phyloP scores from a whole-genome alignment of 2,329 filamentous ascomycete species.

The Arthroderma sp. region DNA sequence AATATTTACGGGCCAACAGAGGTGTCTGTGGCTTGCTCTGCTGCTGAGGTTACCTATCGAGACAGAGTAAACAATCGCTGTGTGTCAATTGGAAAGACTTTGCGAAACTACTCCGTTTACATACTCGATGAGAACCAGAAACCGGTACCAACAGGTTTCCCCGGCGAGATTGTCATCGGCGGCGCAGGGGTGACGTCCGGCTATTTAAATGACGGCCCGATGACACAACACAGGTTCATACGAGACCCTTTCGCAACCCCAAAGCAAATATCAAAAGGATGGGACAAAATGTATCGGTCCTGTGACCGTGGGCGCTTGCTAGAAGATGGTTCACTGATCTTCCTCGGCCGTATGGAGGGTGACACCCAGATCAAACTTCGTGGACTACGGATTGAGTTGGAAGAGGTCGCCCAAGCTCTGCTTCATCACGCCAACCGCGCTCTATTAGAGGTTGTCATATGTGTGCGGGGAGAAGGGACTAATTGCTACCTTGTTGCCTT shows the following conservation, averaged over 20 bases:
- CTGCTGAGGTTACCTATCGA: slow-evolving; percentile 10
- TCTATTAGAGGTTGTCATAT: background rate
- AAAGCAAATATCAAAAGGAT: slow-evolving; percentile 1
- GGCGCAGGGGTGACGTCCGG: slow-evolving; percentile 16
- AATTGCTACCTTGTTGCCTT: slow-evolving; percentile 3
- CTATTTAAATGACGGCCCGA: slow-evolving; percentile 11
- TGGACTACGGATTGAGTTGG: slow-evolving; percentile 16
- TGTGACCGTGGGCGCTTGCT: slow-evolving; percentile 13
- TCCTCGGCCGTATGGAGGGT: slow-evolving; percentile 17
- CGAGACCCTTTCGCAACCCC: slow-evolving; percentile 5
- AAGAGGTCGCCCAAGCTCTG: slow-evolving; percentile 1
- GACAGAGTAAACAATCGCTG: background rate
- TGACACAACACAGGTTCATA: slow-evolving; percentile 14
- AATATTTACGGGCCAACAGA: slow-evolving; percentile 16
- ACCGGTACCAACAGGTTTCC: slow-evolving; percentile 26
- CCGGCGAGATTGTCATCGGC: slow-evolving; percentile 33
- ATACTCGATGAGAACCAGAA: slow-evolving; percentile 28
- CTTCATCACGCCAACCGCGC: background rate
- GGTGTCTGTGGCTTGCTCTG: slow-evolving; percentile 13
- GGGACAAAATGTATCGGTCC: slow-evolving; percentile 4
- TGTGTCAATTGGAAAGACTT: slow-evolving; percentile 13
- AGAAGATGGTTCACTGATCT: slow-evolving; percentile 16
- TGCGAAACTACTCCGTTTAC: slow-evolving; percentile 26
- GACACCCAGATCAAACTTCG: slow-evolving; percentile 20
- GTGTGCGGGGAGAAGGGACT: background rate